Evolutionary conservation across 2,329 filamentous ascomycete species (phyloP).

Genomic region (Periconia sp.): DNA sequence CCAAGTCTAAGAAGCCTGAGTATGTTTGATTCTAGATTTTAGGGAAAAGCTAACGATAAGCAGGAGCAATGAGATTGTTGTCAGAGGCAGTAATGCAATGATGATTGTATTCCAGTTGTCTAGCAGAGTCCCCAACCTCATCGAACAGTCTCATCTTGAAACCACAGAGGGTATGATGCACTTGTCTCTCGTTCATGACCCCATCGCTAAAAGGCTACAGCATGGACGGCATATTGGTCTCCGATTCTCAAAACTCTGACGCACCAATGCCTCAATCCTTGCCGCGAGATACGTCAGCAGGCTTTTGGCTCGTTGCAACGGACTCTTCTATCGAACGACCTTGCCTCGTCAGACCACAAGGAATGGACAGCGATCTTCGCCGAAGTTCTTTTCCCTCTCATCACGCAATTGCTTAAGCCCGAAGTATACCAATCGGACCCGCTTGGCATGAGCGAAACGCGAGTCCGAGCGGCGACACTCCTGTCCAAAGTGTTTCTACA

Average conservation of each 20-base stretch:
- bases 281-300: conserved; percentile 87
- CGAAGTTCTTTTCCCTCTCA: conserved; percentile 91
- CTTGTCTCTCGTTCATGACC: no score
- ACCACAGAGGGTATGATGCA: conserved; percentile 72
- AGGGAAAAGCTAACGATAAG: conserved; percentile 10
- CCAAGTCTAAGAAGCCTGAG: conserved; percentile 61
- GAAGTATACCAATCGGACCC: conserved; percentile 93
- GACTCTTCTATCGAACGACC: conserved; percentile 80
- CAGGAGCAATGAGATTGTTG: conserved; percentile 74
- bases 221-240: conserved; percentile 98
- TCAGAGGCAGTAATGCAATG: conserved; percentile 80
- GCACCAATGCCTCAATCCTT: conserved; percentile 91
- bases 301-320: conserved; percentile 87
- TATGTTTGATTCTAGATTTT: conserved; percentile 43
- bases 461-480: conserved; percentile 87
- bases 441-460: conserved; percentile 91
- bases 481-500: conserved; percentile 96
- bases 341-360: conserved; percentile 81
- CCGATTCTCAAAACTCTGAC: conserved; percentile 90
- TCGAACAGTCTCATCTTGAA: conserved; percentile 92
- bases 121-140: conserved; percentile 79
- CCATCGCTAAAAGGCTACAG: conserved; percentile 52
- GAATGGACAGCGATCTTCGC: conserved; percentile 96
- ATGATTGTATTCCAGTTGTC: conserved; percentile 83
- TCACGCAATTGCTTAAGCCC: conserved; percentile 85